These are phyloP conservation scores for Calonectria ilicicola DNA, from an alignment of 2,329 filamentous ascomycete genomes.

Conservation along the genomic window DNA sequence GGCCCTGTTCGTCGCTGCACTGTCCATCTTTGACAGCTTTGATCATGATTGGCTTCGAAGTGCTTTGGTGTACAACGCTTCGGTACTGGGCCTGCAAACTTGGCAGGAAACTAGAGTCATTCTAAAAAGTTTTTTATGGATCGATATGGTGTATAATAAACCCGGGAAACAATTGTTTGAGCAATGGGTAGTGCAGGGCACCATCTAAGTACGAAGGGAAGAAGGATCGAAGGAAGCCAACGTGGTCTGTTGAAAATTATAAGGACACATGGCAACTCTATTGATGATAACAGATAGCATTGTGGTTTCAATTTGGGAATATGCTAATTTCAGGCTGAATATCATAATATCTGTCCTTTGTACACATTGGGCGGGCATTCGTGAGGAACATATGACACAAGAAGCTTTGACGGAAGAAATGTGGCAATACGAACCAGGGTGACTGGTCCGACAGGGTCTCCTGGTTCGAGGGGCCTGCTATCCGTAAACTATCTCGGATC, in stretches of 20 bases:
- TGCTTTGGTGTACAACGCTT: conserved; percentile 6
- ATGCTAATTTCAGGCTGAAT: not conserved
- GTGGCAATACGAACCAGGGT: not conserved
- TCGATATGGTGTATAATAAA: conserved; percentile 16
- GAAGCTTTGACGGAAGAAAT: not conserved
- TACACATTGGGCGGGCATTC: not conserved
- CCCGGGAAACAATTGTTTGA: conserved; percentile 2
- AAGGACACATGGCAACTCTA: not conserved
- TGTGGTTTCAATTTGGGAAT: not conserved
- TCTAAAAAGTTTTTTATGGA: conserved; percentile 18
- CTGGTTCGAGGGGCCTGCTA: not conserved
- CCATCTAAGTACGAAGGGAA: not conserved
- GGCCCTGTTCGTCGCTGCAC: conserved; percentile 12
- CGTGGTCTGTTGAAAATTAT: not conserved
- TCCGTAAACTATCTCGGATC: conserved; percentile 1
- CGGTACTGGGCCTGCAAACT: not conserved
- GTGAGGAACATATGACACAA: not conserved
- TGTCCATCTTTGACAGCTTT: conserved; percentile 26
- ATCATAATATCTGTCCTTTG: not conserved
- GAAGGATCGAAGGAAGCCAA: not conserved
- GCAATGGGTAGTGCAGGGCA: not conserved
- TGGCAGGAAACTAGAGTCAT: conserved; percentile 13
- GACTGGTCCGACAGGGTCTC: not conserved
- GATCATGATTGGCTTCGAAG: conserved; percentile 19
- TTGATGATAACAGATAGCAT: not conserved